A percentile compares a stretch with the other conserved stretches of the same genome.
Evolutionary conservation across 140 eudicot species (phyloP).

Genomic region (Bidens hawaiensis): DNA sequence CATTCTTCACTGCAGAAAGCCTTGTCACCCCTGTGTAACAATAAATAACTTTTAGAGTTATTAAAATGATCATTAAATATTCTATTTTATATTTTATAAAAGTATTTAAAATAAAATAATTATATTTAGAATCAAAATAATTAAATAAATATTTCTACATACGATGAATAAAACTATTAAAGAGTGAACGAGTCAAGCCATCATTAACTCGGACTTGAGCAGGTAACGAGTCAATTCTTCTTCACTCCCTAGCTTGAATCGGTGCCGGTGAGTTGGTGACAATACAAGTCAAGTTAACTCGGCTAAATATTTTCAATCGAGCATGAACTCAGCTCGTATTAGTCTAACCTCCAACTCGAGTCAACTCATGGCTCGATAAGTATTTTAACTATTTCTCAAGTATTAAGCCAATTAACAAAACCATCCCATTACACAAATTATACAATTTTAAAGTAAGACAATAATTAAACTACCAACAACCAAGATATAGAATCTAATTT

Average conservation of each 20-base stretch:
- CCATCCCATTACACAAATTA: not conserved
- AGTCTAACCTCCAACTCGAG: not conserved
- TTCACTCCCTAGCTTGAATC: too few species aligned
- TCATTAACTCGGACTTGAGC: too few species aligned
- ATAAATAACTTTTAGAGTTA: not conserved
- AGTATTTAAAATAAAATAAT: too few species aligned
- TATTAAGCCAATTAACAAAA: not conserved
- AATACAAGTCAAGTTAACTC: not conserved
- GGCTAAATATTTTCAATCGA: not conserved
- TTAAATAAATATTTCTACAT: too few species aligned
- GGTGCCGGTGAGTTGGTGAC: too few species aligned
- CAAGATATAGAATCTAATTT: not conserved
- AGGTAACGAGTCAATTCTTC: too few species aligned
- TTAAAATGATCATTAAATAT: not conserved
- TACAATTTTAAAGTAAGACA: not conserved
- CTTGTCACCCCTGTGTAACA: slow-evolving; percentile 52
- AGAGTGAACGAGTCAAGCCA: too few species aligned
- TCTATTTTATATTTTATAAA: too few species aligned
- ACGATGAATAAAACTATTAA: too few species aligned
- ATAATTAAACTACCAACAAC: not conserved
- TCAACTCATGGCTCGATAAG: not conserved
- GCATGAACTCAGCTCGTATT: not conserved
- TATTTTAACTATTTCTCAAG: not conserved
- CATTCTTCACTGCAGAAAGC: slow-evolving; percentile 78
- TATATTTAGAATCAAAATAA: too few species aligned